Base-by-base conservation (phyloP, 345 rosid species). In the Capsella bursapastoris region DNA sequence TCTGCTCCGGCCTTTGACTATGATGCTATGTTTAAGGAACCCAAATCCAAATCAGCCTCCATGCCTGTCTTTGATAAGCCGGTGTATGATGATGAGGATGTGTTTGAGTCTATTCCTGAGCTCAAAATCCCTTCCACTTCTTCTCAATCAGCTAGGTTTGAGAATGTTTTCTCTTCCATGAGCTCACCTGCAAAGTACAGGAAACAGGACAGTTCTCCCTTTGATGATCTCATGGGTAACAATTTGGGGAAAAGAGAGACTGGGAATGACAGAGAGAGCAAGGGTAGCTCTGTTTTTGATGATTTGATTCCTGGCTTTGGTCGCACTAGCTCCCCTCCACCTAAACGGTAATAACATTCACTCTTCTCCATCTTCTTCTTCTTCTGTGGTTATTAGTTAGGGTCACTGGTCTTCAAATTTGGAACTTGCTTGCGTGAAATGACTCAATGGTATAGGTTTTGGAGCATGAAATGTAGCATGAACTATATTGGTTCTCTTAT, bases 261-360 rank as follows among this genome's bases (percentile, higher is more conserved):
- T 4, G 86, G 78, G 71, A 50, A 31, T 50, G 56, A 50, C 13
- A 6, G 29, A 77, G 56, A 62, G 18, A 79, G 10, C 3, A 84
- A 82, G 45, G 68, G 78, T 3, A 75, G 83, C 15, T 83, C 83
- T 0, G 78, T 35, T 50, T 91, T 91, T 55, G 94, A 88, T 77
- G 97, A 91, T 68, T 75, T 91, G 84, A 82, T 89, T 56, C 84
- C 88, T 22, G 94, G 97, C 43, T 90, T 89, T 70, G 90, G 94
- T 68, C 73, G 86, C 59, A 72, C 82, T 78, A 83, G 76, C 80
- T 82, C 90, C 55, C 86, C 91, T 31, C 59, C 60, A 59, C 7
- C 73, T 62, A 51, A 74, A 27, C 80, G 87, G 89, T 86, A 80
- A 52, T 66, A 80, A 52, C 63, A 8, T 37, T 67, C 51, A 7